Evolutionary conservation across 371 early-diverging fungal species (phyloP).

Genomic region (Dentiscutata heterogama): DNA sequence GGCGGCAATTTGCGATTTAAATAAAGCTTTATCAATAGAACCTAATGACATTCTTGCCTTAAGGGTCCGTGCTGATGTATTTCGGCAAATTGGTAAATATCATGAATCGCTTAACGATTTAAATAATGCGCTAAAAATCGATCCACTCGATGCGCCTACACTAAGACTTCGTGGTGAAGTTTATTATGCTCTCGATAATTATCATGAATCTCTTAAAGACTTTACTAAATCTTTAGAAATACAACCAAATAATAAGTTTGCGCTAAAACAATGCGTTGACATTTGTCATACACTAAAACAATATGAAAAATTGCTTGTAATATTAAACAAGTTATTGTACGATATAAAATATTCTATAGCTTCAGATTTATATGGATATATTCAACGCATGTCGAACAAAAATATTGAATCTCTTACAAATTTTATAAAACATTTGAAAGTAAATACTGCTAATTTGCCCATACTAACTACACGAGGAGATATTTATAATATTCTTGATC

Average conservation of each 20-base stretch:
- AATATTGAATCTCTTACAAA: too few relatives aligned
- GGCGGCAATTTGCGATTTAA: slow-evolving; percentile 14
- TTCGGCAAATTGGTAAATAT: slow-evolving; percentile 5
- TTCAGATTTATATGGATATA: too few relatives aligned
- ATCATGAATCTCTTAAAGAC: slow-evolving; percentile 18
- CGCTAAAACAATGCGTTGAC: neutral
- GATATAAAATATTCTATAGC: too few relatives aligned
- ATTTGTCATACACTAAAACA: too few relatives aligned
- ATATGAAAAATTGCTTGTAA: too few relatives aligned
- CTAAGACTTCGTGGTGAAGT: slow-evolving; percentile 20
- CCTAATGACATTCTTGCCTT: neutral
- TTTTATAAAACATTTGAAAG: too few relatives aligned
- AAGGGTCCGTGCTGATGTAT: slow-evolving; percentile 3
- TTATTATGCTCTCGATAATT: slow-evolving; percentile 19
- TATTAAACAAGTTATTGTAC: too few relatives aligned
- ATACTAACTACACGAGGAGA: neutral
- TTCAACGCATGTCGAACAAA: too few relatives aligned
- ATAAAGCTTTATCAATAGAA: neutral
- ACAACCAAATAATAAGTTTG: slow-evolving; percentile 4
- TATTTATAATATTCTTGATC: slow-evolving; percentile 4
- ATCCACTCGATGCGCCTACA: neutral
- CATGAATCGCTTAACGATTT: slow-evolving; percentile 29
- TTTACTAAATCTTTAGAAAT: slow-evolving; percentile 19
- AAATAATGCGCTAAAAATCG: slow-evolving; percentile 9
- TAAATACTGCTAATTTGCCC: too few relatives aligned